These are phyloP conservation scores for Aspergillus neotritici DNA, from an alignment of 2,329 filamentous ascomycete genomes.

Conservation along the genomic window DNA sequence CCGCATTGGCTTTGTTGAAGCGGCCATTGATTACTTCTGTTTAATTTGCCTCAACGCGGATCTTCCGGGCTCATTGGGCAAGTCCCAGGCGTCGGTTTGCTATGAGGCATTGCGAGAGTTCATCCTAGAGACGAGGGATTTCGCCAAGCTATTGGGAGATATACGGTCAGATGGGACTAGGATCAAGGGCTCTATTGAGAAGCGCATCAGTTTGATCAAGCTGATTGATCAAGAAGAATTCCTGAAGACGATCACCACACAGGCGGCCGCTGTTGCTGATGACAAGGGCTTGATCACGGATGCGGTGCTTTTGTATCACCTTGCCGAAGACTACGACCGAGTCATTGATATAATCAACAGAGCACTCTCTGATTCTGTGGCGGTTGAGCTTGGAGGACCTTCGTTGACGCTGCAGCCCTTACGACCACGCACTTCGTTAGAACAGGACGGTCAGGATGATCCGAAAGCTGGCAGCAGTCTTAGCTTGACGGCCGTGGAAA, in stretches of 20 bases:
- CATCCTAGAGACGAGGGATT: conserved; percentile 93
- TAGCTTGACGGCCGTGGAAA: conserved; percentile 62
- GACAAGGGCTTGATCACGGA: conserved; percentile 91
- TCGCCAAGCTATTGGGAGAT: conserved; percentile 88
- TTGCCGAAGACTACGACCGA: conserved; percentile 90
- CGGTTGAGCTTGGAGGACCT: conserved; percentile 77
- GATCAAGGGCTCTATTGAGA: conserved; percentile 80
- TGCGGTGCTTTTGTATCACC: conserved; percentile 87
- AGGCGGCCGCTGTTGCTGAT: conserved; percentile 87
- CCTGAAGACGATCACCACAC: conserved; percentile 83
- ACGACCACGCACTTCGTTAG: conserved; percentile 56
- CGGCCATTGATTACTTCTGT: conserved; percentile 87
- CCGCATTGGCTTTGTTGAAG: conserved; percentile 79
- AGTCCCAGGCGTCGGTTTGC: conserved; percentile 73
- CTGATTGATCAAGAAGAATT: conserved; percentile 76
- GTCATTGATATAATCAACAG: conserved; percentile 89
- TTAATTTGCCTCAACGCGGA: conserved; percentile 90
- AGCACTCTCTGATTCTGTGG: conserved; percentile 81
- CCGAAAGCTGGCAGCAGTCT: conserved; percentile 40
- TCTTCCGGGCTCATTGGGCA: conserved; percentile 65
- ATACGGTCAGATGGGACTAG: conserved; percentile 79
- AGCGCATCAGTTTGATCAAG: conserved; percentile 74
- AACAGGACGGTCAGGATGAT: conserved; percentile 31
- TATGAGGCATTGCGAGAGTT: conserved; percentile 90
- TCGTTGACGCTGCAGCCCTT: conserved; percentile 72